Base-by-base conservation (phyloP, 768 basidiomycete genomes). In the Phanerochaete sordida region DNA sequence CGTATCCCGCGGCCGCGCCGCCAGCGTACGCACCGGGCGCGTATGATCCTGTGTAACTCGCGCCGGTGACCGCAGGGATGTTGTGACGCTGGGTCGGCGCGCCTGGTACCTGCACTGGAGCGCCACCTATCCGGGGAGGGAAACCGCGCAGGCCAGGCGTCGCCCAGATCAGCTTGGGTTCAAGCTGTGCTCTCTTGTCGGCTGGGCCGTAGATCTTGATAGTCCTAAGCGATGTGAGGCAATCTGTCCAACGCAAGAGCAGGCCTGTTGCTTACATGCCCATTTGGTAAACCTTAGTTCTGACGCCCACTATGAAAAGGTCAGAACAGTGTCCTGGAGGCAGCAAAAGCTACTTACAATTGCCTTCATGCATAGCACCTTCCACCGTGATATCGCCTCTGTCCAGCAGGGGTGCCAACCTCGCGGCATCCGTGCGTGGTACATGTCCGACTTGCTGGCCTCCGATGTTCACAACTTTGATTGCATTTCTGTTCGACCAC, bases 361-460 rank as follows among this genome's bases (percentile, higher is more conserved):
- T 93, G 55, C 90, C 91, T 56, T 88, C 80, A 35, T 81, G 82
- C 74, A 80, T 79, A 12, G 78, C 73, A 21, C 92, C 93, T 75
- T 95, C 93, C 3, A 91, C 82, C 0, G 80, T 87, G 46, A 95
- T 77, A 2, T 79, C 58, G 11, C 71, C 73, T 46, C 74, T 73
- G 69, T 95, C 93, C 52, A 95, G 80, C 24, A 94, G 75, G 0
- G 89, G 85, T 4, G 93, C 81, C 19, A 95, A 75, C 64, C 81
- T 80, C 0, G 70, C 55, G 0, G 84, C 90, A 13, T 87, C 78
- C 23, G 72, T 74, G 33, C 81, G 79, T 1, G 90, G 86, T 24
- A 95, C 69, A 72, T 95, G 93, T 1, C 93, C 93, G 2, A 95
- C 92, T 80, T 93, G 88, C 13, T 74, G 74, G 1, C 78, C 76